phyloP scores from a whole-genome alignment of 228 moss, liverwort and hornwort species.

The Sphagnum magellanicum region DNA sequence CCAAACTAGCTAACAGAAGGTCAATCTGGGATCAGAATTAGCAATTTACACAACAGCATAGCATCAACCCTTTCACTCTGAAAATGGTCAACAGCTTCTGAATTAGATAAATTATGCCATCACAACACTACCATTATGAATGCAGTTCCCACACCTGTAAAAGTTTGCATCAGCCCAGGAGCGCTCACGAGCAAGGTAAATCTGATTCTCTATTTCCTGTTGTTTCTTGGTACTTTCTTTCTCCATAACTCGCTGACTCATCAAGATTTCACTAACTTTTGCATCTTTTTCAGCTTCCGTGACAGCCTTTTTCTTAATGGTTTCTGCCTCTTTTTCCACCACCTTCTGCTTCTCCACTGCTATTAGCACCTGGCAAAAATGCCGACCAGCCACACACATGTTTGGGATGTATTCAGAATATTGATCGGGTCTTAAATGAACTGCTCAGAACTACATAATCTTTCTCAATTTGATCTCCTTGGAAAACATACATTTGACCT shows the following conservation, averaged over 20 bases:
- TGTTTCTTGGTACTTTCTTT: conserved; percentile 88
- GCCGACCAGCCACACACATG: too few species aligned
- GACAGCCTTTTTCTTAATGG: conserved; percentile 86
- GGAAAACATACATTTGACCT: too few species aligned
- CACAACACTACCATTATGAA: too few species aligned
- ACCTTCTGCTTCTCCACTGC: conserved; percentile 99
- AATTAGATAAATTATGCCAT: too few species aligned
- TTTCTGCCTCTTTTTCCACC: conserved; percentile 97
- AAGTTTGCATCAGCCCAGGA: conserved; percentile 82
- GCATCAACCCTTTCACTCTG: background rate
- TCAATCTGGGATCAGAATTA: background rate
- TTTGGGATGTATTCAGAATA: too few species aligned
- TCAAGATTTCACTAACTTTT: conserved; percentile 82
- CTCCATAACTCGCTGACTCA: conserved; percentile 90
- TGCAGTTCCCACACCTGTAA: conserved; percentile 37
- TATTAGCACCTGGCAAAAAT: conserved; percentile 61
- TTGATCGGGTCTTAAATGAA: too few species aligned
- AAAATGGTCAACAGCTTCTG: too few species aligned
- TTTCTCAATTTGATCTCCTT: too few species aligned
- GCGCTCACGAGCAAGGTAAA: conserved; percentile 71
- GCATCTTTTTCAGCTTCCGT: conserved; percentile 95
- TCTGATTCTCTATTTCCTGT: conserved; percentile 87
- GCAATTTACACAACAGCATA: background rate
- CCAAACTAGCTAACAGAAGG: background rate
- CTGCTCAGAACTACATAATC: too few species aligned